phyloP scores from a whole-genome alignment of 352 stramenopile genomes.

The Phytophthora idaei region DNA sequence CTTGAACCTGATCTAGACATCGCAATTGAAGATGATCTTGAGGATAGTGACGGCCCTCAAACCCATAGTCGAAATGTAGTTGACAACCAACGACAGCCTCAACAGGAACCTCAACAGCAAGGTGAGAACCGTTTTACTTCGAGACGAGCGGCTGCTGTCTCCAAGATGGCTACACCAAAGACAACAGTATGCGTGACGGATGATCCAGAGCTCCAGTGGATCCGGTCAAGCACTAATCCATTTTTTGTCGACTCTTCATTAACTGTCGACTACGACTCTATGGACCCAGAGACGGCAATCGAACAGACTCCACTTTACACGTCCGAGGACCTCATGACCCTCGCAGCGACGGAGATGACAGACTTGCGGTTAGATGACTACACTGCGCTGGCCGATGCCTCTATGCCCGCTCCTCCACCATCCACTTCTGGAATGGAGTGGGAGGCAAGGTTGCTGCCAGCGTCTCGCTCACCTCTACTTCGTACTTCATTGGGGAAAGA shows the following conservation, averaged over 20 bases:
- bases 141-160: constrained; percentile 17
- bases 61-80: constrained; percentile 11
- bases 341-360: constrained; percentile 54
- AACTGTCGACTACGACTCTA: constrained; percentile 45
- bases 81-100: constrained; percentile 20
- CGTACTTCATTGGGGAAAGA: constrained; percentile 78
- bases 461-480: constrained; percentile 41
- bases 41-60: constrained; percentile 26
- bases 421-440: constrained; percentile 9
- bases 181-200: constrained; percentile 6
- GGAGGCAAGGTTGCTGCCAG: constrained; percentile 9
- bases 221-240: constrained; percentile 56
- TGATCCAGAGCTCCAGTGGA: constrained; percentile 55
- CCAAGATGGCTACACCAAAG: constrained; percentile 17
- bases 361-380: constrained; percentile 79
- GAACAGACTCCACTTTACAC: constrained; percentile 67
- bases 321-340: constrained; percentile 60
- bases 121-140: constrained; percentile 27
- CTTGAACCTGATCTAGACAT: constrained; percentile 22
- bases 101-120: constrained; percentile 18
- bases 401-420: constrained; percentile 15
- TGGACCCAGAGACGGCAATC: constrained; percentile 75
- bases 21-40: constrained; percentile 30
- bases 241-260: constrained; percentile 44
- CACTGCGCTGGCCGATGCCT: constrained; percentile 30